Evolutionary conservation across 352 stramenopile species (phyloP).

Genomic region (Phytophthora aleatoria): DNA sequence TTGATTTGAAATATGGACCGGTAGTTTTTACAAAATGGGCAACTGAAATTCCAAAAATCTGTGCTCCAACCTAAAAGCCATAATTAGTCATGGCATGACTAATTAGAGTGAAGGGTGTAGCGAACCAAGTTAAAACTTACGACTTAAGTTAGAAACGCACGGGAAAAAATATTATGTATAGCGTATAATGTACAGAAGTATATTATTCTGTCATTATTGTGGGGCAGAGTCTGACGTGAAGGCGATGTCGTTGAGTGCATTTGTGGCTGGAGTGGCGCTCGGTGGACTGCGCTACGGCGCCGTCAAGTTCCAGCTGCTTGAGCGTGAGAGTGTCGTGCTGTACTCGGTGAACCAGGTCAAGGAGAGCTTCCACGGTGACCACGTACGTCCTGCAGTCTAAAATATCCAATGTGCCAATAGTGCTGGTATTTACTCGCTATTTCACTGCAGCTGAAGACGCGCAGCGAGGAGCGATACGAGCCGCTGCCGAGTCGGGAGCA

Average conservation of each 20-base stretch:
- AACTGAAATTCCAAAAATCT: too few relatives aligned
- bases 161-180: too few relatives aligned
- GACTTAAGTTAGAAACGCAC: too few relatives aligned
- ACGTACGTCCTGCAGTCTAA: slow-evolving; percentile 22
- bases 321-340: slow-evolving; percentile 72
- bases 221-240: background rate
- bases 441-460: slow-evolving; percentile 27
- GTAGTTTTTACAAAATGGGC: too few relatives aligned
- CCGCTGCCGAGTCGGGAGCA: slow-evolving; percentile 71
- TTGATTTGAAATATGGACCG: too few relatives aligned
- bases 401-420: background rate
- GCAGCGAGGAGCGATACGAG: slow-evolving; percentile 59
- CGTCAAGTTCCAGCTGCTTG: slow-evolving; percentile 71
- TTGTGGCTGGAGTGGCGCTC: slow-evolving; percentile 66
- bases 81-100: too few relatives aligned
- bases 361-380: slow-evolving; percentile 52
- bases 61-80: too few relatives aligned
- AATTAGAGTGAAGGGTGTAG: too few relatives aligned
- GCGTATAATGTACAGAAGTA: too few relatives aligned
- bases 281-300: slow-evolving; percentile 69
- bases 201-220: too few relatives aligned
- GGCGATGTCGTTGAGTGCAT: slow-evolving; percentile 72
- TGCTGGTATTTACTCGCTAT: background rate
- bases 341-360: slow-evolving; percentile 71
- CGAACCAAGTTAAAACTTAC: too few relatives aligned